Conservation (phyloP, 495 filamentous ascomycete species). For the Beverwykella pulmonaria region DNA sequence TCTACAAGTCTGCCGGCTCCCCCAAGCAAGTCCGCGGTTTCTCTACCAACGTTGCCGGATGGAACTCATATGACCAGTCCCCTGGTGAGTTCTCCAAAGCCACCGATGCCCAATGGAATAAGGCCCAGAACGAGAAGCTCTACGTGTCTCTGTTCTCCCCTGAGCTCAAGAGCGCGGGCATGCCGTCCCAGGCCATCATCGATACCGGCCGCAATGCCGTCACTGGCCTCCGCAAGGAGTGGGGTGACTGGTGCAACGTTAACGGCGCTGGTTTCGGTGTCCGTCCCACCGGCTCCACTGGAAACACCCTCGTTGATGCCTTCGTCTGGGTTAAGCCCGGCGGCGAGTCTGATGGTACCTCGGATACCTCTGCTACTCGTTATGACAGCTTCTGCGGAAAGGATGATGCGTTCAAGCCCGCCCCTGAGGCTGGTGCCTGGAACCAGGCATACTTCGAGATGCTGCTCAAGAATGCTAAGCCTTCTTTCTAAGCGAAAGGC, state of each 20-base stretch:
- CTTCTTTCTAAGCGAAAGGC: constrained; percentile 40
- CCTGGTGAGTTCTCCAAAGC: constrained; percentile 38
- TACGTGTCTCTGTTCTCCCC: constrained; percentile 71
- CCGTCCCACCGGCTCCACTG: constrained; percentile 66
- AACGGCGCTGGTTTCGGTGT: constrained; percentile 73
- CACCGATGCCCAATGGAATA: constrained; percentile 38
- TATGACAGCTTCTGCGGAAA: constrained; percentile 76
- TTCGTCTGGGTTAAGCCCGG: constrained; percentile 88
- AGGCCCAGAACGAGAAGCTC: constrained; percentile 64
- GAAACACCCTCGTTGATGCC: constrained; percentile 65
- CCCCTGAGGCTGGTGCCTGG: constrained; percentile 79
- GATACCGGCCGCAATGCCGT: constrained; percentile 71
- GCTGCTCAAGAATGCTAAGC: constrained; percentile 69
- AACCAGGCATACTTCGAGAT: constrained; percentile 79
- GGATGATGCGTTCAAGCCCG: constrained; percentile 60
- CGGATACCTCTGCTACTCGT: constrained; percentile 59
- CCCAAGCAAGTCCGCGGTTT: constrained; percentile 71
- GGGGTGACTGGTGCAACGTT: constrained; percentile 89
- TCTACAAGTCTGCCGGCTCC: constrained; percentile 66
- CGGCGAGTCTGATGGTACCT: constrained; percentile 79
- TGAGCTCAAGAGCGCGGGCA: constrained; percentile 62
- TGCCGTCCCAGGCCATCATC: constrained; percentile 73
- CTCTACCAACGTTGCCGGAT: constrained; percentile 79
- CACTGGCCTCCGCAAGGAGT: constrained; percentile 58
- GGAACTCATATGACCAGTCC: constrained; percentile 62